Percentiles rank a stretch among this genome's conserved stretches.
Evolutionary conservation across 352 stramenopile genomes (phyloP).

Genomic region (Halophytophthora batemanensis): DNA sequence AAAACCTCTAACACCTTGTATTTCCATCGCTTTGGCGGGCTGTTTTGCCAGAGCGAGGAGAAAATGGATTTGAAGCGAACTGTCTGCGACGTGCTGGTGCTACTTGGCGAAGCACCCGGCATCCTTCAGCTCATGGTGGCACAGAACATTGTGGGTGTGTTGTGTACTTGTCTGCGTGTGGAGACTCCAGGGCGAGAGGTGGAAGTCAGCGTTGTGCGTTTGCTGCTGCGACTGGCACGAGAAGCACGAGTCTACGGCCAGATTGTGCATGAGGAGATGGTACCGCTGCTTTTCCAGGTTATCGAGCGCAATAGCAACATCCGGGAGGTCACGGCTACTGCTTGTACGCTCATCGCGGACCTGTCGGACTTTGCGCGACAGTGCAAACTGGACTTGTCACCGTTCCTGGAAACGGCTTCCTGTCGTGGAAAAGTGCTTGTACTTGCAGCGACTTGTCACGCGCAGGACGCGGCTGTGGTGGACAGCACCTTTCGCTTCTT

Average conservation of each 20-base stretch:
- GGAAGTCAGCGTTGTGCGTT: constrained; percentile 26
- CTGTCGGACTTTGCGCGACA: constrained; percentile 57
- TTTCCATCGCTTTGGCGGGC: neutral
- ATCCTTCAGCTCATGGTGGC: constrained; percentile 43
- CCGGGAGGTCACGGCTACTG: constrained; percentile 38
- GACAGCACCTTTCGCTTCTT: constrained; percentile 54
- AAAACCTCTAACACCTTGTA: neutral
- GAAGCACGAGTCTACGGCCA: constrained; percentile 46
- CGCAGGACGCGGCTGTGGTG: constrained; percentile 30
- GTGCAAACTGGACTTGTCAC: constrained; percentile 53
- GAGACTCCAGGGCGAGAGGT: constrained; percentile 20
- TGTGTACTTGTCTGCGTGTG: constrained; percentile 34
- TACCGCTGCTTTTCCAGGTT: constrained; percentile 43
- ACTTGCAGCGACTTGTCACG: constrained; percentile 28
- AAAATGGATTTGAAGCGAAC: constrained; percentile 38
- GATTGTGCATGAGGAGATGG: constrained; percentile 53
- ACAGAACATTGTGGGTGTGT: constrained; percentile 33
- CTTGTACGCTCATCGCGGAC: constrained; percentile 69
- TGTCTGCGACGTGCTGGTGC: constrained; percentile 33
- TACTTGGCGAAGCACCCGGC: constrained; percentile 32
- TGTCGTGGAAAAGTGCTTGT: constrained; percentile 49
- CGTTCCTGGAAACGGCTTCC: constrained; percentile 29
- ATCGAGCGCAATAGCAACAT: constrained; percentile 57
- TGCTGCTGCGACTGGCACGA: constrained; percentile 36
- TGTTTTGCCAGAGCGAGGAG: constrained; percentile 9